These are phyloP conservation scores for Botrytis fabae DNA, from an alignment of 2,329 filamentous ascomycete species.

Conservation along the genomic window DNA sequence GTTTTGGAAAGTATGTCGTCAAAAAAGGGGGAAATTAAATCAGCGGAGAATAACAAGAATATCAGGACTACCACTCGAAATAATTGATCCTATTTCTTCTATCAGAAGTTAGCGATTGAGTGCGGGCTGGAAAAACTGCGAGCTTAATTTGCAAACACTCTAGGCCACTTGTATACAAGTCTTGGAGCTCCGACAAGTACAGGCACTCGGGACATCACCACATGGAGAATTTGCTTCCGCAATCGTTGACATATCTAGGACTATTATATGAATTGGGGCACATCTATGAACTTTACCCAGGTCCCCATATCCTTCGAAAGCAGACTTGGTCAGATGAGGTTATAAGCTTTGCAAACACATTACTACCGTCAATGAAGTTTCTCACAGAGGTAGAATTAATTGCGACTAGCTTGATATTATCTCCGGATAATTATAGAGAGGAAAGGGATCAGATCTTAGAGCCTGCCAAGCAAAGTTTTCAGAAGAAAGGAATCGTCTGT, in stretches of 20 bases:
- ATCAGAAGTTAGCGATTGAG: not conserved
- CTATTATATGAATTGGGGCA: not conserved
- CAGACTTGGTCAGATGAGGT: not conserved
- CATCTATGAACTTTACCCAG: not conserved
- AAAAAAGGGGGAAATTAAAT: not conserved
- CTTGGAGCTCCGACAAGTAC: not conserved
- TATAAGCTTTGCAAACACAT: not conserved
- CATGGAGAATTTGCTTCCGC: not conserved
- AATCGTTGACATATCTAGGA: not conserved
- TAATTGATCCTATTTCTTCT: not conserved
- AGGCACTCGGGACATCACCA: not conserved
- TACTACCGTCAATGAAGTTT: not conserved
- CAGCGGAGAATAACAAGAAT: not conserved
- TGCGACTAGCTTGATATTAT: accelerated
- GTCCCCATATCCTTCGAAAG: not conserved
- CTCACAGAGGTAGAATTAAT: not conserved
- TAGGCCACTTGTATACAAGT: not conserved
- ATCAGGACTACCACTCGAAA: not conserved
- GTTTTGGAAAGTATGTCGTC: not conserved
- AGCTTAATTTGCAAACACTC: not conserved
- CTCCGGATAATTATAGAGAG: not conserved
- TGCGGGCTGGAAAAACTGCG: not conserved
- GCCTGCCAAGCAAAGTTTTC: not conserved
- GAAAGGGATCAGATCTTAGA: not conserved
- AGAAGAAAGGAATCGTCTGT: not conserved